These are phyloP conservation scores for Neurospora sp. DNA, from an alignment of 495 filamentous ascomycete species.

Conservation along the genomic window DNA sequence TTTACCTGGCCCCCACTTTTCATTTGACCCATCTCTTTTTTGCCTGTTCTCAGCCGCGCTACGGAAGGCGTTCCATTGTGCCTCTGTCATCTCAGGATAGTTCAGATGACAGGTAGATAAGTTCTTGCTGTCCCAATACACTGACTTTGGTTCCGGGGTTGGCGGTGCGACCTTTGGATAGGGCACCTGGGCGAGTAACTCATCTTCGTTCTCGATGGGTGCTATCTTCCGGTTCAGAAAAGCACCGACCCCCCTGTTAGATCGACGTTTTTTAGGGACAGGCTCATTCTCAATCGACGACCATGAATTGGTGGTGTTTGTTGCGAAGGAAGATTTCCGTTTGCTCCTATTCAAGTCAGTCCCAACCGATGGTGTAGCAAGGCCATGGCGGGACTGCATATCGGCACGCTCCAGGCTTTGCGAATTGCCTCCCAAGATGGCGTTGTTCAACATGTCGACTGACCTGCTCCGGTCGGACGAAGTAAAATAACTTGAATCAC, in stretches of 20 bases:
- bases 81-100: conserved; percentile 45
- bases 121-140: conserved; percentile 41
- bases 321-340: conserved; percentile 30
- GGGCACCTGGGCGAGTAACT: conserved; percentile 29
- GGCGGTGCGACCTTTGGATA: conserved; percentile 37
- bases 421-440: conserved; percentile 24
- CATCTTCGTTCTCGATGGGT: conserved; percentile 19
- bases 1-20: conserved; percentile 35
- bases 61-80: conserved; percentile 37
- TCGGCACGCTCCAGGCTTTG: conserved; percentile 37
- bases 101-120: conserved; percentile 38
- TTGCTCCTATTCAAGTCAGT: conserved; percentile 29
- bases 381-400: conserved; percentile 26
- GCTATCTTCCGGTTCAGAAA: neutral
- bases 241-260: conserved; percentile 14
- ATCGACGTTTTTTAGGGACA: conserved; percentile 37
- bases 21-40: conserved; percentile 35
- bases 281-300: conserved; percentile 17
- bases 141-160: conserved; percentile 24
- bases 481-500: conserved; percentile 5
- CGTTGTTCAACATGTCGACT: conserved; percentile 26
- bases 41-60: conserved; percentile 27
- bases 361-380: conserved; percentile 14
- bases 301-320: conserved; percentile 25
- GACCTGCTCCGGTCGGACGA: conserved; percentile 17